phyloP scores from a whole-genome alignment of 306 rosid species.

The Albizia julibrissin region DNA sequence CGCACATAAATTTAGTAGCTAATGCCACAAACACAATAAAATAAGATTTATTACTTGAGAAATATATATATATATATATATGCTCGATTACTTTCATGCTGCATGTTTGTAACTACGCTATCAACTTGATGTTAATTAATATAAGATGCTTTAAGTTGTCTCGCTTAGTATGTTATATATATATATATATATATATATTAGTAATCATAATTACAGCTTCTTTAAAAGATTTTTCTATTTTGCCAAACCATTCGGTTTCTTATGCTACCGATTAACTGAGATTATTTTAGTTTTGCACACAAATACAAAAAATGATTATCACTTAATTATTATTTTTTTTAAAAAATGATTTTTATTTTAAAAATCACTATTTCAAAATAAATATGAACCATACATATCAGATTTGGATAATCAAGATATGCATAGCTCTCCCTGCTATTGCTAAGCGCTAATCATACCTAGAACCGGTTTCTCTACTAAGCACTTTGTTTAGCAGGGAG shows the following conservation, averaged over 20 bases:
- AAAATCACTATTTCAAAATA: too few species aligned
- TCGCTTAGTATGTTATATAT: not conserved
- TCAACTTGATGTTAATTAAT: not conserved
- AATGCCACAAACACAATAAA: not conserved
- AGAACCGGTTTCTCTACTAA: too few species aligned
- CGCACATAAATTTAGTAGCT: not conserved
- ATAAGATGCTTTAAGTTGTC: not conserved
- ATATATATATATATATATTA: not conserved
- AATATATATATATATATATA: too few species aligned
- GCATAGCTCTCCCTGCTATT: too few species aligned
- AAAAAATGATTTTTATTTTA: too few species aligned
- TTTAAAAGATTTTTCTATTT: not conserved
- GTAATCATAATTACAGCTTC: not conserved
- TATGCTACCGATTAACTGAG: not conserved
- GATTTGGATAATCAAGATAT: too few species aligned
- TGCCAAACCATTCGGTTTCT: not conserved
- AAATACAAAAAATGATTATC: too few species aligned
- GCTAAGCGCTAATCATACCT: too few species aligned
- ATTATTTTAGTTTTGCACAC: too few species aligned
- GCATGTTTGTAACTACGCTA: not conserved
- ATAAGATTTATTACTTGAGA: not conserved
- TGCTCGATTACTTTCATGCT: not conserved
- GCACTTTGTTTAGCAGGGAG: too few species aligned
- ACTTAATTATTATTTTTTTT: too few species aligned
- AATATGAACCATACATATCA: too few species aligned